phyloP scores from a whole-genome alignment of 169 alveolate species.

The Sarcocystis neurona region DNA sequence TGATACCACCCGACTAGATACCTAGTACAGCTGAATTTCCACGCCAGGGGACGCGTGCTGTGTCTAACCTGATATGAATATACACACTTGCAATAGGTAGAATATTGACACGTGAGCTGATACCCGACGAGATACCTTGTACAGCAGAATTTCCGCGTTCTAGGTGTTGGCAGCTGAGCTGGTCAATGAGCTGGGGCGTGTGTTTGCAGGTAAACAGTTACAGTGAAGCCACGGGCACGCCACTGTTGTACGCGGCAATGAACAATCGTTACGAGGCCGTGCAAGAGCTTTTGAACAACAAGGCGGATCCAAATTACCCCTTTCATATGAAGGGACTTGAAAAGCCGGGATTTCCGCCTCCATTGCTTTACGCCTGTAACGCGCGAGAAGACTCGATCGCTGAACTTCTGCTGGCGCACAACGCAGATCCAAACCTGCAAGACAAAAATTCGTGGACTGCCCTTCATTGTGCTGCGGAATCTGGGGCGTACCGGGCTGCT shows the following conservation, averaged over 20 bases:
- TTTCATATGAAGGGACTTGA: neutral
- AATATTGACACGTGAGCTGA: too few species aligned
- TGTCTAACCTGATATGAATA: too few species aligned
- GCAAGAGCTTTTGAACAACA: neutral
- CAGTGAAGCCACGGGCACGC: neutral
- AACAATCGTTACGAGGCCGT: neutral
- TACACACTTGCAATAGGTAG: too few species aligned
- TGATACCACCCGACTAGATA: too few species aligned
- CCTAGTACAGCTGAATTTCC: too few species aligned
- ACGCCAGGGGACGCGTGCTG: too few species aligned
- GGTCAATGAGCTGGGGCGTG: too few species aligned
- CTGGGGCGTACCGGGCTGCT: neutral
- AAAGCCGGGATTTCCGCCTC: neutral
- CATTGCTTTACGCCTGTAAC: neutral
- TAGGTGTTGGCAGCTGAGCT: too few species aligned
- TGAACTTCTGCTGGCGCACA: neutral
- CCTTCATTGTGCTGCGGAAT: constrained; percentile 11
- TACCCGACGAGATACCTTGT: too few species aligned
- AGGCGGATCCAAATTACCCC: constrained; percentile 11
- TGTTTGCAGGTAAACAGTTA: neutral
- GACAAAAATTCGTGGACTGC: constrained; percentile 6
- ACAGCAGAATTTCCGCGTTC: too few species aligned
- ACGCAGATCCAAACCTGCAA: neutral
- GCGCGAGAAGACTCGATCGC: neutral
- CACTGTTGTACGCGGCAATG: neutral